Conservation (phyloP, 2,329 filamentous ascomycete genomes). For the Cladosporium austrohemisphaericum region DNA sequence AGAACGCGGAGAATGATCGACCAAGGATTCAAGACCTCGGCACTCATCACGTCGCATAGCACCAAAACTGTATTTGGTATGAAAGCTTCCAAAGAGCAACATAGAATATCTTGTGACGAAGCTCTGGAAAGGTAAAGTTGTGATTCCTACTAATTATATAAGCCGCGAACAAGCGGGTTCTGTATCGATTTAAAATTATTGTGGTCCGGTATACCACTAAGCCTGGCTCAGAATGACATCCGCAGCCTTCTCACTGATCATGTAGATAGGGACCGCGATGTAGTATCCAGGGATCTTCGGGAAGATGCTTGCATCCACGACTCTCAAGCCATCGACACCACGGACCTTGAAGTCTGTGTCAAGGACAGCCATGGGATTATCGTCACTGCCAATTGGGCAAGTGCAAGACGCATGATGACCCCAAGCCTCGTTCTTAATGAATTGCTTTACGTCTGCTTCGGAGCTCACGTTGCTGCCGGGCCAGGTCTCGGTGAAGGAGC, state of each 20-base stretch:
- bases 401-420: constrained; percentile 46
- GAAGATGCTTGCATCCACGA: constrained; percentile 35
- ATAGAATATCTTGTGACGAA: too few relatives aligned
- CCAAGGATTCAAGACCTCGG: too few relatives aligned
- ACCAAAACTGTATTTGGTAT: too few relatives aligned
- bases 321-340: constrained; percentile 34
- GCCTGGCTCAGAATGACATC: too few relatives aligned
- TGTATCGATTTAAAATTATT: too few relatives aligned
- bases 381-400: constrained; percentile 30
- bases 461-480: constrained; percentile 11
- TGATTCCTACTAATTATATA: too few relatives aligned
- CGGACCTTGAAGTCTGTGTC: constrained; percentile 35
- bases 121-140: too few relatives aligned
- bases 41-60: too few relatives aligned
- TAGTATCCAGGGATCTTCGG: constrained; percentile 25
- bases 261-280: constrained; percentile 34
- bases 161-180: too few relatives aligned
- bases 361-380: constrained; percentile 42
- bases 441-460: constrained; percentile 13
- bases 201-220: too few relatives aligned
- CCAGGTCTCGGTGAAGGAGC: constrained; percentile 15
- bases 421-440: constrained; percentile 17
- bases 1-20: too few relatives aligned
- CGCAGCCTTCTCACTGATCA: constrained; percentile 39
- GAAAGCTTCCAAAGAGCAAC: too few relatives aligned